phyloP scores from a whole-genome alignment of 2,329 filamentous ascomycete species.

The Colletotrichum cuscutae region DNA sequence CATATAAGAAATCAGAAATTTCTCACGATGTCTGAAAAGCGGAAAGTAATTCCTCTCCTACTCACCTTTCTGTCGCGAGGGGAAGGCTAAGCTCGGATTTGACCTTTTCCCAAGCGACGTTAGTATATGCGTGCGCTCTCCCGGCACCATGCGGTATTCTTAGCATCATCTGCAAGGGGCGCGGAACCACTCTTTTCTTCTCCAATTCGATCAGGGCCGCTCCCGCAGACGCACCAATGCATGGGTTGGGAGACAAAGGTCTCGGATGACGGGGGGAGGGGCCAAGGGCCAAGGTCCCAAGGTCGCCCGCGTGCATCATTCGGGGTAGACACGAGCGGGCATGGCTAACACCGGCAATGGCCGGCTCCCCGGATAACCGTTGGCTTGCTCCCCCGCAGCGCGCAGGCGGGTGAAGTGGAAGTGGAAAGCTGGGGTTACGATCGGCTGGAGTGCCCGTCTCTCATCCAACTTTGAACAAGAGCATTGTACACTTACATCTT shows the following conservation, averaged over 20 bases:
- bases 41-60: not conserved
- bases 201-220: conserved; percentile 22
- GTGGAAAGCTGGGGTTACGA: not conserved
- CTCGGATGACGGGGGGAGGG: not conserved
- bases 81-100: not conserved
- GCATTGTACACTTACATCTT: not conserved
- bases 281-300: conserved; percentile 3
- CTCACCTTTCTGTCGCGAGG: not conserved
- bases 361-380: conserved; percentile 44
- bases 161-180: not conserved
- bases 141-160: not conserved
- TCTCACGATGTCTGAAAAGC: not conserved
- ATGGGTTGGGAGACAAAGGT: not conserved
- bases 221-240: conserved; percentile 21
- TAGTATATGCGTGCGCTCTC: not conserved
- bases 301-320: not conserved
- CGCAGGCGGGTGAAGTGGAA: conserved; percentile 4
- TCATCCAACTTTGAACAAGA: not conserved
- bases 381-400: conserved; percentile 4
- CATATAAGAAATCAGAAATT: not conserved
- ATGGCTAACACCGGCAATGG: conserved; percentile 47
- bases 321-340: conserved; percentile 25
- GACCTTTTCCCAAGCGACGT: not conserved
- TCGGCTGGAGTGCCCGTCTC: conserved; percentile 13
- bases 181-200: conserved; percentile 19